Evolutionary conservation across 164 flowering plant species (phyloP), one percentile per base, ranked within the genome.

Genomic region (Paratinospora sagittata): DNA sequence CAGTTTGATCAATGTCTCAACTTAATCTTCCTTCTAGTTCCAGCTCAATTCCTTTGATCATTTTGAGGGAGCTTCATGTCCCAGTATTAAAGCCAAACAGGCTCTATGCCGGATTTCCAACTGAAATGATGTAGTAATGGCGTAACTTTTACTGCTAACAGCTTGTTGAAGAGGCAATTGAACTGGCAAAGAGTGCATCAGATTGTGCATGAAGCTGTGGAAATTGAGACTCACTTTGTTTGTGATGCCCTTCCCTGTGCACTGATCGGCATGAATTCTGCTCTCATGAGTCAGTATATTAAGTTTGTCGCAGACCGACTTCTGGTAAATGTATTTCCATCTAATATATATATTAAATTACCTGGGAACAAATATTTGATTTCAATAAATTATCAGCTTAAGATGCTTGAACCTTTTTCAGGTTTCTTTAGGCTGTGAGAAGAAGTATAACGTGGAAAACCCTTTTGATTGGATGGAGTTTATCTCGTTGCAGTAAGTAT

Each of bases 381-480:
- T 68, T 33, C 16, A 24, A 34, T 68, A 24, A 47, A 66, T 23
- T 47, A 27, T 30, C 21, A 21, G 47, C 65, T 21, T 55, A 69
- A 57, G 7, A 11, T 27, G 66, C 24, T 68, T 71, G n/a, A 63
- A 23, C 2, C 4, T 11, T 13, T 80, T 77, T 12, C 88, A 86
- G 94, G 87, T 82, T 65, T 75, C 90, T 1, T 81, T 91, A 60
- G 93, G 91, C 12, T 84, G 34, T 77, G 69, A 81, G 66, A 86
- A 67, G 80, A 84, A 76, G 79, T 90, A 90, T 75, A 82, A 86
- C 36, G 87, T 78, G 26, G 87, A 84, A 73, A 91, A 91, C 73
- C 97, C 97, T 13, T 91, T 91, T 81, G 97, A 90, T 52, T 91
- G 97, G 97, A 91, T 91, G 97, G 97, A 91, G 73, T 85, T 90